A percentile compares a stretch with the other conserved stretches of the same genome.
Conservation (phyloP, 495 filamentous ascomycete genomes). For the Darksidea phi region DNA sequence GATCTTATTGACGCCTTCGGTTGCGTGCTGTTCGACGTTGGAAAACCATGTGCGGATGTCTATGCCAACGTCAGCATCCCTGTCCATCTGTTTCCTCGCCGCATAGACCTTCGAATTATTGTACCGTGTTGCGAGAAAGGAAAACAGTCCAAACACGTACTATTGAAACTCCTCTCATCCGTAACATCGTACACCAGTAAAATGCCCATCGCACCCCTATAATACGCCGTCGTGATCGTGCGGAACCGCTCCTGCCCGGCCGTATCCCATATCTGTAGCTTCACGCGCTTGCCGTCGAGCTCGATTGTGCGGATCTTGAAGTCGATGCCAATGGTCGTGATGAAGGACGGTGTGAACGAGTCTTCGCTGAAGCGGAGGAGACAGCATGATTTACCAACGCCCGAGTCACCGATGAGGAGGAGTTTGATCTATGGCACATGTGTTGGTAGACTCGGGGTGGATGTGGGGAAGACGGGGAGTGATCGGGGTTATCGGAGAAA, state of each 20-base stretch:
- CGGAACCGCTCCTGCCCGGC: slow-evolving; percentile 97
- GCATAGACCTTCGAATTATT: too few species aligned
- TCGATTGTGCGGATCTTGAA: slow-evolving; percentile 99
- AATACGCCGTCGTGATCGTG: slow-evolving; percentile 98
- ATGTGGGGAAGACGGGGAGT: background rate
- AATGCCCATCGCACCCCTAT: slow-evolving; percentile 97
- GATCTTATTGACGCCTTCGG: slow-evolving; percentile 99
- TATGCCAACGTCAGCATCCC: slow-evolving; percentile 46
- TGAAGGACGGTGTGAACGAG: slow-evolving; percentile 97
- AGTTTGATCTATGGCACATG: slow-evolving; percentile 79
- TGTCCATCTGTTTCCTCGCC: too few species aligned
- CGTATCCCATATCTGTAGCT: slow-evolving; percentile 99
- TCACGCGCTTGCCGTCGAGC: slow-evolving; percentile 94
- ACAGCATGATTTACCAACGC: slow-evolving; percentile 98
- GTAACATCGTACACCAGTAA: slow-evolving; percentile 98
- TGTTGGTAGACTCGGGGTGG: too few species aligned
- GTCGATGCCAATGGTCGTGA: slow-evolving; percentile 99
- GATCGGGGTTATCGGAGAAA: background rate
- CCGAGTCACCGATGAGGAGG: slow-evolving; percentile 95
- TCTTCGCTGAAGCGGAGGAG: slow-evolving; percentile 97
- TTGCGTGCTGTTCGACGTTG: slow-evolving; percentile 98
- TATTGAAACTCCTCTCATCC: slow-evolving; percentile 94
- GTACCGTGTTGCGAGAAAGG: too few species aligned
- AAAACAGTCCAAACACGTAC: too few species aligned
- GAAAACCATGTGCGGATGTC: slow-evolving; percentile 99